Base-by-base conservation (phyloP, 164 flowering plant species). In the Brasenia schreberi region DNA sequence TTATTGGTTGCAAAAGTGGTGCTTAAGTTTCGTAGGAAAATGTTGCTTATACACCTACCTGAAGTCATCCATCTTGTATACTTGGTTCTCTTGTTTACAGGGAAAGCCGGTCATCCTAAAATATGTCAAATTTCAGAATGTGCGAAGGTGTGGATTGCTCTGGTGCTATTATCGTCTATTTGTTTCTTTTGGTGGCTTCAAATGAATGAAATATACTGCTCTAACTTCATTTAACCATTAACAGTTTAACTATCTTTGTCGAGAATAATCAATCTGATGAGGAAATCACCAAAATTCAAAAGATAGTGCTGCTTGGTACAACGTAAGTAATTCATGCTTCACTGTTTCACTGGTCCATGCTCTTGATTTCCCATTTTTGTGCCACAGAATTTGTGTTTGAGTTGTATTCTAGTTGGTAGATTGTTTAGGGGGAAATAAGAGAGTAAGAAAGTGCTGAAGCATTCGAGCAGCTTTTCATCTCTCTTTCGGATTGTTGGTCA, bases 91-190 rank as follows among this genome's bases (percentile, higher is more conserved):
- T 59, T 42, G 16, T 64, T 74, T 80, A 69, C 65, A 93, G 98
- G 98, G 92, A 60, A 84, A 88, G 72, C 90, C 94, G 9, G 80
- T 81, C 14, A 65, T 68, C 66, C 65, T 93, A 62, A 93, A 90
- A 78, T 93, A 85, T 81, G 98, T 90, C 71, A 93, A 93, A 77
- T 93, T 90, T 75, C 98, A 93, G 82, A 93, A 84, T 86, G 97
- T 93, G 73, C 93, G 98, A 18, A 93, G 97, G 98, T 93, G 77
- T 43, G 71, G 62, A 19, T 16, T 16, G 19, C 5, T 12, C 14
- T 7, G 7, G 53, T 23, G 27, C 27, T 23, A 23, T 23, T 23
- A 2, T 23, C 2, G 27, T 23, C 27, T 23, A 23, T 23, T 23
- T 23, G 27, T 23, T 23, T 23, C 27, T 23, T 45, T 45, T 45